Evolutionary conservation across 768 basidiomycete species (phyloP), one percentile per base, ranked within the genome.

Genomic region (Peribolospora baueri): DNA sequence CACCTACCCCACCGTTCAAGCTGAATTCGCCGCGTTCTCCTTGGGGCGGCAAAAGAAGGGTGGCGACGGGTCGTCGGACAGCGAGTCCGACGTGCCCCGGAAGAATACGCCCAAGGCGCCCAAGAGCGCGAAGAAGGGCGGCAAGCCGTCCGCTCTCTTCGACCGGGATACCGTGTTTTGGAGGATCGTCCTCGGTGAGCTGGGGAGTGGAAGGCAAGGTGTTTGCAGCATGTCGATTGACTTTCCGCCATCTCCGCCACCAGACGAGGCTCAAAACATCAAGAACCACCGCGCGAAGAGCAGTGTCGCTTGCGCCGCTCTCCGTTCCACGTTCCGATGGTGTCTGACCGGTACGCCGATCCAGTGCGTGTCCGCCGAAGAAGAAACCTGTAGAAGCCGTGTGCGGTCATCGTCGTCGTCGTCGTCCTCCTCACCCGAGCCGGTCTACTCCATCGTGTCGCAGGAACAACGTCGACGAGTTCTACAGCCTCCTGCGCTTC

Each of bases 211-310:
- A 25, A 25, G 25, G 25, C 25, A 25, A 25, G 25, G 25, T 25
- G 25, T 25, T 25, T 25, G 25, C 25, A 1, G 25, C 25, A 25
- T 25, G 25, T 25, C 25, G 25, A 25, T 25, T 25, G 25, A 25
- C 25, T 25, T 25, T 25, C 25, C 25, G 25, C 25, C 25, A 25
- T 25, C 25, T 25, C 25, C 25, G 25, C 25, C 25, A 25, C 25
- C 25, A 25, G 88, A 93, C 63, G 87, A 93, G 63, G 88, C 88
- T 0, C 88, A 93, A 65, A 84, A 81, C 61, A 91, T 93, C 71
- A 91, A 90, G 72, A 86, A 88, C 62, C 72, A 76, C 51, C 79
- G 73, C 42, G 83, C 73, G 1, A 82, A 85, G 63, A 76, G 75
- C 40, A 78, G 84, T 5, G 62, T 79, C 43, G 86, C 84, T 0